Base-by-base conservation (phyloP, 768 basidiomycete genomes). In the Rhodotorula paludigena region DNA sequence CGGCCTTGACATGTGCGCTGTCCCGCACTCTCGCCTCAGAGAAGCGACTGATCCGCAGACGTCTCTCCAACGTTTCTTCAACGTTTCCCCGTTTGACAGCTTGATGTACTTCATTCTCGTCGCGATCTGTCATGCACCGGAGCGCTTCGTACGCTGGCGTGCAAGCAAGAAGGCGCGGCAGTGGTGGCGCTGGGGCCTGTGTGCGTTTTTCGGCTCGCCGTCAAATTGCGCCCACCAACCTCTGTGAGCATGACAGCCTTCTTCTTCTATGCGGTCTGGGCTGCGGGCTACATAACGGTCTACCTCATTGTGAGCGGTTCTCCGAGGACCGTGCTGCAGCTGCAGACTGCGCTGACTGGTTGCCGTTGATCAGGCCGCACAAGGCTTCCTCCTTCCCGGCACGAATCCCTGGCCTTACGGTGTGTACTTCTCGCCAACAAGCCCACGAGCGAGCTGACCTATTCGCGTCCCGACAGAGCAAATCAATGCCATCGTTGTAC, bases 321-420 rank as follows among this genome's bases (percentile, higher is more conserved):
- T n/a, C n/a, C n/a, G n/a, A n/a, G n/a, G n/a, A n/a, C n/a, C n/a
- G n/a, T n/a, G n/a, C n/a, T n/a, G n/a, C n/a, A n/a, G n/a, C n/a
- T n/a, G n/a, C n/a, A n/a, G n/a, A n/a, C n/a, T n/a, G 25, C 11
- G 45, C 25, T 25, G 10, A 23, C 45, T 23, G 44, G 23, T 6
- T 6, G 5, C 44, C 44, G 9, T 3, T 16, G 44, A 10, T 7
- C n/a, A 20, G 23, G 57, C 39, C 10, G 23, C 44, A 5, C 35
- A 59, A 32, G 20, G 36, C 2, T 65, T 65, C 41, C 41, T 58
- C 6, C 9, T 65, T 32, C 51, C 49, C 2, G 64, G 64, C 0
- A 42, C 30, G 28, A 59, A 65, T 20, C 39, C 45, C 6, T 64
- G 63, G 63, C 63, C 49, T 0, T 64, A 57, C 48, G 63, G 63